Base-by-base conservation (phyloP, 768 basidiomycete genomes). In the Pleurotus citrinopileatus region DNA sequence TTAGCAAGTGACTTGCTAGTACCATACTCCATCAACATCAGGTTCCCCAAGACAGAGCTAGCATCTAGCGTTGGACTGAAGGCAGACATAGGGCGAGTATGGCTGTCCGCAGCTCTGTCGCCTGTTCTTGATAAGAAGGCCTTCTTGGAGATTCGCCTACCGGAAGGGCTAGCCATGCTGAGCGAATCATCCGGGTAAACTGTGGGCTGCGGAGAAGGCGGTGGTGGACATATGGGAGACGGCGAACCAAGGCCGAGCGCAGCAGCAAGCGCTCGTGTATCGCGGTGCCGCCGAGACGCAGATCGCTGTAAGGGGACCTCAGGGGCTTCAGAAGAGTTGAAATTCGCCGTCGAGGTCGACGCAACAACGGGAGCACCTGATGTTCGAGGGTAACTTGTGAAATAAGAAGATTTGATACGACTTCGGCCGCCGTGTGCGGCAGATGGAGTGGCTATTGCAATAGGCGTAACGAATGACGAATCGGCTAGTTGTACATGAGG, bases 181-280 rank as follows among this genome's bases (percentile, higher is more conserved):
- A 86, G 70, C 6, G 85, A 88, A 65, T 89, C 87, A 54, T 89
- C 87, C 3, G 87, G 86, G 62, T 82, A 86, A 53, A 88, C 60
- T 6, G 84, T 86, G 10, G 81, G 80, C 58, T 80, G 82, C 8
- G 85, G 85, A 4, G 79, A 83, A 13, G 79, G 75, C 42, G 74
- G 68, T 19, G 65, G 60, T 2, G 71, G 58, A 57, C 73, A 71
- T 15, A 67, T 65, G 17, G 69, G 63, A 36, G 62, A 64, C 17
- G 72, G 73, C 19, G 76, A 71, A 20, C 66, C 62, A 19, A 76
- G 61, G 25, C 74, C 73, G 20, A 74, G 59, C 6, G 71, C 73
- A 42, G 68, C 65, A 4, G 70, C 67, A 54, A 73, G 55, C 28
- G 70, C 68, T 53, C 67, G 67, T 8, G 67, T 68, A 57, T 76